phyloP scores from a whole-genome alignment of 2,329 filamentous ascomycete species.

The Colletotrichum higginsianum region DNA sequence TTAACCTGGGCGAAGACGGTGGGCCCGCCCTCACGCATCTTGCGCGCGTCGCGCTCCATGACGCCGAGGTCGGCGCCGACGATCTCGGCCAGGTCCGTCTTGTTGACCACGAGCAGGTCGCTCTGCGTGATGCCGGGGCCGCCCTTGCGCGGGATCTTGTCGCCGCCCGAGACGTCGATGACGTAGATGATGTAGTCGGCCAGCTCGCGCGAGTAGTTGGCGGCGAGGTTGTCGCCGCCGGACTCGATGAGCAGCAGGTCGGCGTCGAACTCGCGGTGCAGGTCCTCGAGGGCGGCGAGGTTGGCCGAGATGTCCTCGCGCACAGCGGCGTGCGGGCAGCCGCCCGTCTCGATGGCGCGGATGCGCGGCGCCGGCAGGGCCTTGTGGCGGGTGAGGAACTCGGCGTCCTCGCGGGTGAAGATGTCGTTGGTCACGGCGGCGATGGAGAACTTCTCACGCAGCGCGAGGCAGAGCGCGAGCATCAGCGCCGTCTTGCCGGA shows the following conservation, averaged over 20 bases:
- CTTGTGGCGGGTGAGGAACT: slow-evolving; percentile 91
- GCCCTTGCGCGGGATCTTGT: slow-evolving; percentile 97
- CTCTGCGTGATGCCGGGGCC: slow-evolving; percentile 98
- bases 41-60: slow-evolving; percentile 94
- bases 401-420: slow-evolving; percentile 97
- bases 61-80: slow-evolving; percentile 92
- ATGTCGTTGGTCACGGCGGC: slow-evolving; percentile 99
- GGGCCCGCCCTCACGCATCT: slow-evolving; percentile 95
- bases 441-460: slow-evolving; percentile 86
- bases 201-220: slow-evolving; percentile 95
- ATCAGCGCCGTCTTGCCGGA: slow-evolving; percentile 98
- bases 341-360: slow-evolving; percentile 96
- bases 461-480: slow-evolving; percentile 89
- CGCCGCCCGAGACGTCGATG: slow-evolving; percentile 95
- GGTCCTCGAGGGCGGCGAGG: slow-evolving; percentile 89
- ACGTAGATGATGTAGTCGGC: slow-evolving; percentile 99
- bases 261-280: slow-evolving; percentile 83
- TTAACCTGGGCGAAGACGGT: slow-evolving; percentile 99
- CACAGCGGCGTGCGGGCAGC: slow-evolving; percentile 96
- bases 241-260: slow-evolving; percentile 95
- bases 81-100: slow-evolving; percentile 92
- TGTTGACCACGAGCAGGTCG: slow-evolving; percentile 94
- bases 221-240: slow-evolving; percentile 95
- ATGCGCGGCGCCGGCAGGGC: slow-evolving; percentile 89
- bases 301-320: slow-evolving; percentile 97